Percentiles rank a stretch among this genome's conserved stretches.
phyloP scores from a whole-genome alignment of 345 rosid species.

The Eucalyptus curtisii region DNA sequence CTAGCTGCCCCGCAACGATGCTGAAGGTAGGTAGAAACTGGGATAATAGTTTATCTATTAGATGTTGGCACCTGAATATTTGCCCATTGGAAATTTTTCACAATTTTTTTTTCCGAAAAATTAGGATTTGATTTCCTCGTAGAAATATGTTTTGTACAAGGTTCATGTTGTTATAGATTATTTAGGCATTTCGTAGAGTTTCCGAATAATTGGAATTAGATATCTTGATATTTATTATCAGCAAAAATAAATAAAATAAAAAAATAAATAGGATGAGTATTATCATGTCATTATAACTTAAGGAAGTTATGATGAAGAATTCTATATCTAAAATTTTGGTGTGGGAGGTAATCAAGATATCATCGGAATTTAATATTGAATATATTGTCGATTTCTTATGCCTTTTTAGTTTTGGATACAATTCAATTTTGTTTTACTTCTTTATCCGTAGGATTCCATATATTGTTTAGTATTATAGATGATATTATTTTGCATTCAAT shows the following conservation, averaged over 20 bases:
- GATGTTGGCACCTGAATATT: accelerated
- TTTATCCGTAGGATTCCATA: too few relatives aligned
- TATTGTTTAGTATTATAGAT: too few relatives aligned
- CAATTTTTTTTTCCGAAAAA: too few relatives aligned
- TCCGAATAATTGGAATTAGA: not conserved
- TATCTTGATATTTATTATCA: not conserved
- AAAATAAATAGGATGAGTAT: not conserved
- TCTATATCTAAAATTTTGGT: not conserved
- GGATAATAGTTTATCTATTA: accelerated
- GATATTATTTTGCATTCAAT: too few relatives aligned
- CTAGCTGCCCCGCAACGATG: accelerated
- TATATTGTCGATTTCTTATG: not conserved
- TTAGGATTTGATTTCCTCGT: not conserved
- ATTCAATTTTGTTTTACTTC: too few relatives aligned
- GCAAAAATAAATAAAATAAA: not conserved
- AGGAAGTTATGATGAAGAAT: accelerated
- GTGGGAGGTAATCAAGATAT: too few relatives aligned
- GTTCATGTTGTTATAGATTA: not conserved
- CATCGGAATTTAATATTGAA: not conserved
- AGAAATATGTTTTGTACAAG: not conserved
- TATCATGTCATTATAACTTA: not conserved
- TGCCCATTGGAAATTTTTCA: not conserved
- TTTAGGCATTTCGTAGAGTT: not conserved
- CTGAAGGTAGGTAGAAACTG: not conserved
- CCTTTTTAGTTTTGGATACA: too few relatives aligned